Base-by-base conservation (phyloP, 495 filamentous ascomycete genomes). In the Viridothelium virens region DNA sequence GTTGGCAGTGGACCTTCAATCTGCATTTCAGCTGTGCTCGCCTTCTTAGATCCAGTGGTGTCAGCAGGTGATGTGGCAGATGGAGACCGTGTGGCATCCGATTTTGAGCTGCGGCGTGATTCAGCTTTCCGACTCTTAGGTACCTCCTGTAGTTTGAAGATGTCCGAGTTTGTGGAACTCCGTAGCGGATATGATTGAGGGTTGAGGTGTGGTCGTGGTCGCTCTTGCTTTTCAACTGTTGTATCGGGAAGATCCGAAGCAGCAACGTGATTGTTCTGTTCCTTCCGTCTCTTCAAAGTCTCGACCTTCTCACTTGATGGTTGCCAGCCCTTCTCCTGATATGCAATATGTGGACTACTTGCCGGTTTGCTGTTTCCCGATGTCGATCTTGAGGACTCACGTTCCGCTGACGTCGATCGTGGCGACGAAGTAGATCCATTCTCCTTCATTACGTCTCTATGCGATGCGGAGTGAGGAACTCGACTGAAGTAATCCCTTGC, bases 331-430 rank as follows among this genome's bases (percentile, higher is more conserved):
- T 92, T 92, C 71, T 95, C 91, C 74, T 96, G 91, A 74, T 90
- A 95, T 46, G 91, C 90, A 72, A 96, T 96, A 76, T 97, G 92
- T 41, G 91, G 90, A 7, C 90, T 73, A 96, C 95, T 76, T 97
- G 92, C 46, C 91, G 90, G 9, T 89, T 91, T 10, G 84, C 79
- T 74, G 80, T 48, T 80, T 80, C 70, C 77, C 79, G 67, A 65
- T 74, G 79, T 71, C 76, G 61, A 18, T 74, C 74, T 38, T 71
- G 71, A 68, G 31, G 36, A 71, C 67, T 68, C 70, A 59, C 74
- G 71, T 66, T 76, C 76, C 18, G 71, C 85, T 78, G 84, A 82
- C 6, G 78, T 76, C n/a, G 85, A 86, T 47, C 83, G 33, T 4
- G 53, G 79, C n/a, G 85, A 81, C 11, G 84, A 73, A 36, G 63